Evolutionary conservation across 441 rosid genomes (phyloP).

Genomic region (Pelargonium cotyledonis): DNA sequence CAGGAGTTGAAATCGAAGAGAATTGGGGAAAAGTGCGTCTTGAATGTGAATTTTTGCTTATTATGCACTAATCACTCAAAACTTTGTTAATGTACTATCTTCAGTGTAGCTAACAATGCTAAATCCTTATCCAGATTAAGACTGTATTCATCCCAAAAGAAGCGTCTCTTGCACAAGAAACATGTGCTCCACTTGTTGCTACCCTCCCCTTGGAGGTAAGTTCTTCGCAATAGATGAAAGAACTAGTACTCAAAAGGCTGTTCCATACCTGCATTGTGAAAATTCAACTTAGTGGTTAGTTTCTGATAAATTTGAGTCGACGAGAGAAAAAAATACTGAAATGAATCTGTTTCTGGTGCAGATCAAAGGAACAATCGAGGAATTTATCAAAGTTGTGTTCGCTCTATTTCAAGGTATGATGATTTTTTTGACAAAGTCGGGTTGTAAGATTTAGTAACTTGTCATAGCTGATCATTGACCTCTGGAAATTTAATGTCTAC

Average conservation of each 20-base stretch:
- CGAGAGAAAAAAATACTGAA: too few relatives aligned
- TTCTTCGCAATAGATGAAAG: slow-evolving; percentile 13
- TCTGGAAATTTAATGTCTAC: slow-evolving; percentile 17
- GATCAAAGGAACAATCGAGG: slow-evolving; percentile 66
- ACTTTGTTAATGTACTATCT: background rate
- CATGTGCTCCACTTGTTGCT: slow-evolving; percentile 57
- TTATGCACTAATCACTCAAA: background rate
- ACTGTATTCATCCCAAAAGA: slow-evolving; percentile 52
- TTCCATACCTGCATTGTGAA: too few relatives aligned
- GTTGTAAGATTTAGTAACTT: background rate
- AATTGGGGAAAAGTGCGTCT: slow-evolving; percentile 59
- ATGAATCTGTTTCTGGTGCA: slow-evolving; percentile 22
- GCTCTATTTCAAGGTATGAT: slow-evolving; percentile 69
- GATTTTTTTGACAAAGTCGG: background rate
- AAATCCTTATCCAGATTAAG: slow-evolving; percentile 37
- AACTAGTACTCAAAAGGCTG: background rate
- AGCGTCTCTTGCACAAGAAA: slow-evolving; percentile 37
- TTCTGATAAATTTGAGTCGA: background rate
- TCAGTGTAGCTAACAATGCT: background rate
- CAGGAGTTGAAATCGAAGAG: slow-evolving; percentile 70
- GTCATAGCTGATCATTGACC: slow-evolving; percentile 11
- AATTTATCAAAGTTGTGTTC: slow-evolving; percentile 62
- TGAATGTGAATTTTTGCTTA: background rate
- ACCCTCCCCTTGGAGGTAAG: slow-evolving; percentile 69
- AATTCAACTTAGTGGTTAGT: background rate